Conservation (phyloP, 75 land plant species). For the Chamaecyparis obtusa region DNA sequence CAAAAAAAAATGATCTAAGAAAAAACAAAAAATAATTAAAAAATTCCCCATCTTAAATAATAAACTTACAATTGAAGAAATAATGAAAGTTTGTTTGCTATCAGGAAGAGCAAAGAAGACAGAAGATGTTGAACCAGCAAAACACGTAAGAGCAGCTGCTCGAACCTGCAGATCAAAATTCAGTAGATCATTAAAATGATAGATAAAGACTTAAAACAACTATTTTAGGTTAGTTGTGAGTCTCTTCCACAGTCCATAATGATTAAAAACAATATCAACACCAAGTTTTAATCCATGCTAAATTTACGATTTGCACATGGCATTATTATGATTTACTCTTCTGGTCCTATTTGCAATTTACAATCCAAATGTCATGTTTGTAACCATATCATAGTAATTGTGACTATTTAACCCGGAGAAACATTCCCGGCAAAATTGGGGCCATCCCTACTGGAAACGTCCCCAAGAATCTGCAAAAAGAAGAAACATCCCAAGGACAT, state of each 20-base stretch:
- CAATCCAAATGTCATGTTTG: neutral
- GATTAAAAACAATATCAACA: neutral
- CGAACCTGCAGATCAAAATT: slow-evolving; percentile 62
- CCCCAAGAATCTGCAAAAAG: no score
- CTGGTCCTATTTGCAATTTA: neutral
- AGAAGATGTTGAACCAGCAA: slow-evolving; percentile 86
- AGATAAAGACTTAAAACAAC: no score
- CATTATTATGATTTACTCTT: neutral
- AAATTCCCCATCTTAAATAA: neutral
- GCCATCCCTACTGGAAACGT: no score
- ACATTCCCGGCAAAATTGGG: no score
- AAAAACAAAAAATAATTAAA: neutral
- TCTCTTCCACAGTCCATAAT: neutral
- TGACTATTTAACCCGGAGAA: no score
- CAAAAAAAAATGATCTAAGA: neutral
- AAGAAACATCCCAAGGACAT: no score
- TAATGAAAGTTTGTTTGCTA: slow-evolving; percentile 54
- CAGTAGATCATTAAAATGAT: neutral
- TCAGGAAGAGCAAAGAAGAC: slow-evolving; percentile 57
- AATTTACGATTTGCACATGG: neutral
- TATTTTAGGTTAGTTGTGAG: neutral
- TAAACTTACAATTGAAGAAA: slow-evolving; percentile 63
- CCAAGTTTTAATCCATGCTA: neutral
- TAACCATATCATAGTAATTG: neutral
- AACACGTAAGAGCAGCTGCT: slow-evolving; percentile 91